Base-by-base conservation (phyloP, 768 basidiomycete species). In the Termitomyces sp. region DNA sequence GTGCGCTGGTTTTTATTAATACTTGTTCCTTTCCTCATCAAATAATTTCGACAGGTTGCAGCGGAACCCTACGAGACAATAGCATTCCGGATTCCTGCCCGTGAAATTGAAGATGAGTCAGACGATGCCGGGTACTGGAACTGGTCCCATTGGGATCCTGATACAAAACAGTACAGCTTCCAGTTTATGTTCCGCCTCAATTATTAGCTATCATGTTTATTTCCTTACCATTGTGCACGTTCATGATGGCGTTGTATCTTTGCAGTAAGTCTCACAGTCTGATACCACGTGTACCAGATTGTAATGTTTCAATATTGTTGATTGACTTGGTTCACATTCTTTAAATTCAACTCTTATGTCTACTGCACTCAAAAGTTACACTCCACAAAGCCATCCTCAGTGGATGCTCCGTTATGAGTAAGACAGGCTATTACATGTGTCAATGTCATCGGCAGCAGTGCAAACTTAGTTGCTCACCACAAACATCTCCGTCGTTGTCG, bases 21-120 rank as follows among this genome's bases (percentile, higher is more conserved):
- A 47, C 31, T 37, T 34, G 13, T 31, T 58, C 13, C 15, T 48
- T 54, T 74, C 58, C 73, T 77, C 71, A 79, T 63, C 70, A 79
- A 44, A 2, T 31, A 58, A 59, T 57, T 56, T 50, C 63, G 61
- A 1, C 58, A 98, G 96, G 93, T 98, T 60, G 97, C 96, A 18
- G 95, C 97, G n/a, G 97, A 98, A 67, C 95, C 96, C 6, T 99
- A 98, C 69, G 97, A 99, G 75, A 98, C 95, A 4, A 94, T 99
- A 65, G 93, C 95, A n/a, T 98, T 98, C 80, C 92, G 95, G 18
- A 94, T 99, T 68, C 97, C 96, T 48, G 91, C 97, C 27, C 86
- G 93, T 53, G 95, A 98, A 74, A 95, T 99, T 61, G 95, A 98
- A 73, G 93, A 96, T 66, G 93, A 94, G 68, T 84, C 91, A 48